These are phyloP conservation scores for Aschersonia sp. DNA, from an alignment of 2,329 filamentous ascomycete species.

Conservation along the genomic window DNA sequence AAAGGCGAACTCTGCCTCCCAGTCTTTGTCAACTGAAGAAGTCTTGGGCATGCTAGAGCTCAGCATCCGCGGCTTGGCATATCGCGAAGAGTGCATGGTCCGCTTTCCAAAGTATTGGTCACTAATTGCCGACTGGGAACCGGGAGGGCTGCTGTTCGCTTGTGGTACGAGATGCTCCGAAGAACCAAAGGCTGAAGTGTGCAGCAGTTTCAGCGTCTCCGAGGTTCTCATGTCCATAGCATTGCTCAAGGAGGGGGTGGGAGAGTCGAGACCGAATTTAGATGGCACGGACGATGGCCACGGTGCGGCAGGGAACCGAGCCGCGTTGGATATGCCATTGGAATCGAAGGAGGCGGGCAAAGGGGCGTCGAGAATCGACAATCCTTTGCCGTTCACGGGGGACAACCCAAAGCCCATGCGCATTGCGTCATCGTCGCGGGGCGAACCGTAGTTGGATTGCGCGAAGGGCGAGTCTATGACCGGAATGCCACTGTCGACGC, in stretches of 20 bases:
- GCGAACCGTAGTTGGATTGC: slow-evolving; percentile 64
- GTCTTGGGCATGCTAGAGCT: slow-evolving; percentile 53
- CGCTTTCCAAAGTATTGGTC: slow-evolving; percentile 57
- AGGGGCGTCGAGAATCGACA: slow-evolving; percentile 89
- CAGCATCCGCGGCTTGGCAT: slow-evolving; percentile 52
- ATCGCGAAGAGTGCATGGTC: slow-evolving; percentile 53
- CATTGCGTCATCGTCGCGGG: slow-evolving; percentile 48
- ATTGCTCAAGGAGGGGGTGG: slow-evolving; percentile 55
- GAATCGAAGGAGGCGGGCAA: slow-evolving; percentile 93
- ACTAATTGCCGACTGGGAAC: slow-evolving; percentile 34
- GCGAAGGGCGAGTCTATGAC: slow-evolving; percentile 45
- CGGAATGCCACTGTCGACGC: slow-evolving; percentile 39
- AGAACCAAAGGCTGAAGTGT: slow-evolving; percentile 53
- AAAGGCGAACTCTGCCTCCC: slow-evolving; percentile 58
- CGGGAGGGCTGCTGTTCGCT: slow-evolving; percentile 29
- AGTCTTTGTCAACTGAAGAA: slow-evolving; percentile 48
- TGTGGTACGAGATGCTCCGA: slow-evolving; percentile 46
- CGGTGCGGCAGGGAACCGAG: slow-evolving; percentile 61
- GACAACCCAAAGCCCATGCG: slow-evolving; percentile 62
- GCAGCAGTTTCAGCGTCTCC: slow-evolving; percentile 48
- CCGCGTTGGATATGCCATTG: slow-evolving; percentile 84
- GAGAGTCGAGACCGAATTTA: slow-evolving; percentile 79
- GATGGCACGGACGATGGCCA: slow-evolving; percentile 87
- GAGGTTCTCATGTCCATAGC: slow-evolving; percentile 46
- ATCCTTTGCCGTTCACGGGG: slow-evolving; percentile 51